A percentile compares a stretch with the other conserved stretches of the same genome.
These are phyloP conservation scores for Aureobasidium melanogenum DNA, from an alignment of 2,329 filamentous ascomycete genomes.

Conservation along the genomic window DNA sequence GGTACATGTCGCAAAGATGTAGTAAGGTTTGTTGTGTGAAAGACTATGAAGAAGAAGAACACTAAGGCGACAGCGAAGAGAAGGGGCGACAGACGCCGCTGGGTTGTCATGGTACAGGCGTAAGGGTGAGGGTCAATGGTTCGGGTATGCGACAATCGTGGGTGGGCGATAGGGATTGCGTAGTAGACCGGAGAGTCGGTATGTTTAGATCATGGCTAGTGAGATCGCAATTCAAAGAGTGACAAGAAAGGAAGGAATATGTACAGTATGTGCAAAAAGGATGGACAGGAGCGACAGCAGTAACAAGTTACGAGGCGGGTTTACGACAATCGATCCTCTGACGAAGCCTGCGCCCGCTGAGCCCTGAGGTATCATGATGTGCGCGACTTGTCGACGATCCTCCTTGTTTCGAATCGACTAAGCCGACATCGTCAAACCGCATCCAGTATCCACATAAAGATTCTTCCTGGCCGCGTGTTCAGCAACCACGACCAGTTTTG, in stretches of 20 bases:
- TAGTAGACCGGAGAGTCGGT: not conserved
- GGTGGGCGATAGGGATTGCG: not conserved
- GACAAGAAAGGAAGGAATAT: not conserved
- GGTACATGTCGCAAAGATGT: conserved; percentile 31
- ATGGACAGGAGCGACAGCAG: not conserved
- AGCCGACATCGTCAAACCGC: not conserved
- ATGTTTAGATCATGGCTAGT: not conserved
- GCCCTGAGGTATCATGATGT: conserved; percentile 2
- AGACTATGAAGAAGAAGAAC: conserved; percentile 27
- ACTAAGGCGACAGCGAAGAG: conserved; percentile 19
- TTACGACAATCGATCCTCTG: not conserved
- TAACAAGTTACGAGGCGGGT: not conserved
- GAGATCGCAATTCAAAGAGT: not conserved
- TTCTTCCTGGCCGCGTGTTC: not conserved
- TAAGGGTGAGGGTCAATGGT: not conserved
- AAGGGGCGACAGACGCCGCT: conserved; percentile 16
- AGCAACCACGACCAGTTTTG: not conserved
- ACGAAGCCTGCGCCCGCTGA: not conserved
- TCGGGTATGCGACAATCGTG: not conserved
- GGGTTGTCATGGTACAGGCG: not conserved
- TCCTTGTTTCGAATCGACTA: not conserved
- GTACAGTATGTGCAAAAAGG: not conserved
- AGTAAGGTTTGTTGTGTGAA: conserved; percentile 29
- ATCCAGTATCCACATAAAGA: not conserved
- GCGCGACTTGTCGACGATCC: conserved; percentile 4